Evolutionary conservation across 1,139 yeast species (phyloP).

Genomic region (Sugiyamaella sp.): DNA sequence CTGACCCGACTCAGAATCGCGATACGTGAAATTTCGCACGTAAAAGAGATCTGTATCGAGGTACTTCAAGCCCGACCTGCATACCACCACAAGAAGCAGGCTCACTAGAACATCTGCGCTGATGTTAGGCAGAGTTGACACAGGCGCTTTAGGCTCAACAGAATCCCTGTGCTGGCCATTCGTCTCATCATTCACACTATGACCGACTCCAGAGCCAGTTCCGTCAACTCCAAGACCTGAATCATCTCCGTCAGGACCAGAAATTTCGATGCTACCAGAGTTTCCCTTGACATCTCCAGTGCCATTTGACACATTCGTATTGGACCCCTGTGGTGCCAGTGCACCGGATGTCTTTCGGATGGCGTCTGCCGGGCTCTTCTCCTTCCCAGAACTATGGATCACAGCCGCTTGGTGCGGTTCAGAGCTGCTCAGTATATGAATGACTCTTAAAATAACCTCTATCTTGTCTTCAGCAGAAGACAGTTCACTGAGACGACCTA

Average conservation of each 20-base stretch:
- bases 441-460: constrained; percentile 54
- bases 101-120: constrained; percentile 87
- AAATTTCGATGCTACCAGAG: no score
- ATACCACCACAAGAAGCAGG: constrained; percentile 68
- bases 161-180: not conserved
- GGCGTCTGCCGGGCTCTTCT: no score
- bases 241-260: no score
- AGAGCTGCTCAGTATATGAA: constrained; percentile 48
- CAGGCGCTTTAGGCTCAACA: constrained; percentile 22
- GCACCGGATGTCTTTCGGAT: no score
- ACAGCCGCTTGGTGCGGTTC: no score
- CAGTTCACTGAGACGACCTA: constrained; percentile 55
- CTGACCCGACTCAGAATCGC: constrained; percentile 52
- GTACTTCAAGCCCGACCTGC: constrained; percentile 61
- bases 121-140: constrained; percentile 35
- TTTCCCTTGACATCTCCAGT: no score
- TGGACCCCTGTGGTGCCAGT: no score
- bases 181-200: not conserved
- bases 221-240: no score
- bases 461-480: constrained; percentile 59
- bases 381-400: no score
- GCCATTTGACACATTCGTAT: no score
- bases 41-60: constrained; percentile 68
- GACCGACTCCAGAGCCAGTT: not conserved
- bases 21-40: constrained; percentile 62